These are phyloP conservation scores for Tetrapisispora nanseiensis DNA, from an alignment of 805 yeast genomes.

Conservation along the genomic window DNA sequence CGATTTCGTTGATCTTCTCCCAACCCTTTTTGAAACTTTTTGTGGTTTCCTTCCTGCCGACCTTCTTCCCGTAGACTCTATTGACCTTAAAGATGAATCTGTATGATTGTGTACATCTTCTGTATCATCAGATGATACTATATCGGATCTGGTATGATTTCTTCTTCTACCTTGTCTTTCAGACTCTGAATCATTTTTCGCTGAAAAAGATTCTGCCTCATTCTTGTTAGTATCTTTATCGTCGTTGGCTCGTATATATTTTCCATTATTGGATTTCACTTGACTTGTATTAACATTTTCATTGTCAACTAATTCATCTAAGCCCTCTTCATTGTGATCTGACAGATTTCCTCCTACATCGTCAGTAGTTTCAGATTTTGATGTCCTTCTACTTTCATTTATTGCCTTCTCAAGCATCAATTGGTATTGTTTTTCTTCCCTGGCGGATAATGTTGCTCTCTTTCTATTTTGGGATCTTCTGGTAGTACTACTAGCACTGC, in stretches of 20 bases:
- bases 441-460: constrained; percentile 31
- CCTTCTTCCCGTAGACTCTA: not conserved
- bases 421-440: constrained; percentile 38
- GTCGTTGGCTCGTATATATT: not conserved
- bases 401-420: constrained; percentile 34
- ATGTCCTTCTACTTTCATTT: constrained; percentile 33
- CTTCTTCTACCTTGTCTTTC: not conserved
- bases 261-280: not conserved
- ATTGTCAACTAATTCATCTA: not conserved
- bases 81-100: not conserved
- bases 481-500: not conserved
- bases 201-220: no score
- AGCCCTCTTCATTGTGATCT: not conserved
- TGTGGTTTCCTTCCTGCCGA: constrained; percentile 5
- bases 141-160: not conserved
- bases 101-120: not conserved
- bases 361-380: constrained; percentile 14
- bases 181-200: not conserved
- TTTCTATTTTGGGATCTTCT: constrained; percentile 25
- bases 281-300: not conserved
- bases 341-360: not conserved
- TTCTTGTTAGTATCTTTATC: not conserved
- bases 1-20: constrained; percentile 9
- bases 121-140: not conserved
- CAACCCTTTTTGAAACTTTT: constrained; percentile 8